phyloP scores from a whole-genome alignment of 495 filamentous ascomycete genomes.

The Neohortaea acidophila region DNA sequence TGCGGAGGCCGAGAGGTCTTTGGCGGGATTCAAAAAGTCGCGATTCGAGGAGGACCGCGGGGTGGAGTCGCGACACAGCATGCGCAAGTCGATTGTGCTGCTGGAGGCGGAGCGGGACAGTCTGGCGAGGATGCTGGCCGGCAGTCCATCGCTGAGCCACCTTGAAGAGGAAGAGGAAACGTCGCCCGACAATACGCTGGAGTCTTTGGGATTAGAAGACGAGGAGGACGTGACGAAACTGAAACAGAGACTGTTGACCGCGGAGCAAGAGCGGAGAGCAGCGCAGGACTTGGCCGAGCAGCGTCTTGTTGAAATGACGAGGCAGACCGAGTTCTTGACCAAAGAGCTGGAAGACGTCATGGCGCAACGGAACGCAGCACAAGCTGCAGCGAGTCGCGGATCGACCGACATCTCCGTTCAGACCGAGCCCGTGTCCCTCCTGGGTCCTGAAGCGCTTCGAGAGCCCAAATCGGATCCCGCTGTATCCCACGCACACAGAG shows the following conservation, averaged over 20 bases:
- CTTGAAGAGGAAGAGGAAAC: too few species aligned
- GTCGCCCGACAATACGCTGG: too few species aligned
- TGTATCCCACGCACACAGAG: background rate
- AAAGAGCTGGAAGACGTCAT: slow-evolving; percentile 6
- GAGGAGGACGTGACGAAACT: slow-evolving; percentile 5
- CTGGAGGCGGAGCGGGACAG: slow-evolving; percentile 4
- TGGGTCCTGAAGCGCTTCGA: background rate
- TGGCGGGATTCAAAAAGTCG: slow-evolving; percentile 5
- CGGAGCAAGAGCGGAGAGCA: slow-evolving; percentile 9
- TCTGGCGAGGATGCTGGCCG: too few species aligned
- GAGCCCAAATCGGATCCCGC: background rate
- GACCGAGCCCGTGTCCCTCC: background rate
- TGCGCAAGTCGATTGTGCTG: background rate
- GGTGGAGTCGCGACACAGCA: too few species aligned
- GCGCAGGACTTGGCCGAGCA: too few species aligned
- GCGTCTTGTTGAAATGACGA: too few species aligned
- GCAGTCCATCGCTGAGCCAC: too few species aligned
- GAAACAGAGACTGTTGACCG: slow-evolving; percentile 1
- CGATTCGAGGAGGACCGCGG: slow-evolving; percentile 4
- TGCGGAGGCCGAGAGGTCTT: slow-evolving; percentile 5
- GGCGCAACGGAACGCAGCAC: slow-evolving; percentile 1
- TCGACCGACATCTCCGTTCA: slow-evolving; percentile 6
- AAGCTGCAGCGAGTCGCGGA: background rate
- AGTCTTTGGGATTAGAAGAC: too few species aligned
- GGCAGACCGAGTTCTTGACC: slow-evolving; percentile 7